Percentiles rank a stretch among this genome's conserved stretches.
phyloP scores from a whole-genome alignment of 306 rosid species.

The Vigna radiata region DNA sequence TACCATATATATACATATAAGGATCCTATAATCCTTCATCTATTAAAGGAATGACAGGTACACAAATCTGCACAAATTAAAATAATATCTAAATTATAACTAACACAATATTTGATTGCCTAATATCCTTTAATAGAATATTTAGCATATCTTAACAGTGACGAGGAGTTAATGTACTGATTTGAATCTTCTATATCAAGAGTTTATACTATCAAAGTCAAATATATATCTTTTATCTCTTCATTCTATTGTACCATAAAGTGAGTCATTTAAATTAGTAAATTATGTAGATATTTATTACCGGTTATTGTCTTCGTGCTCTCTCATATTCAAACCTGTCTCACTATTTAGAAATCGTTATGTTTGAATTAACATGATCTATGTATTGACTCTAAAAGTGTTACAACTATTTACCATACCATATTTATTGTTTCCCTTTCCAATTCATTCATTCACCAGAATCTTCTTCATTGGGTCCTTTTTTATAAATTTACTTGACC shows the following conservation, averaged over 20 bases:
- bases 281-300: background rate
- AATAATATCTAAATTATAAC: too few relatives aligned
- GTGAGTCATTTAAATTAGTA: conserved; percentile 5
- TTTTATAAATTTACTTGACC: conserved; percentile 18
- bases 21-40: too few relatives aligned
- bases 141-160: too few relatives aligned
- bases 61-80: too few relatives aligned
- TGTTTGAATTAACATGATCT: background rate
- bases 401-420: conserved; percentile 8
- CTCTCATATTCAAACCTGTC: background rate
- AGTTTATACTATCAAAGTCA: conserved; percentile 5
- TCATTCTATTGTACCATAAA: conserved; percentile 25
- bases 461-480: conserved; percentile 22
- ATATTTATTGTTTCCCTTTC: conserved; percentile 9
- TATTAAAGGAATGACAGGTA: too few relatives aligned
- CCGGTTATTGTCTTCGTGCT: background rate
- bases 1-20: too few relatives aligned
- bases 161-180: conserved; percentile 68
- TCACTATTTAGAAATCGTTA: conserved; percentile 1
- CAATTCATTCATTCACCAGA: conserved; percentile 2
- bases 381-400: background rate
- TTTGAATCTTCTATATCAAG: background rate
- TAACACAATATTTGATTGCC: too few relatives aligned
- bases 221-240: conserved; percentile 7
- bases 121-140: too few relatives aligned